Evolutionary conservation across 2,329 filamentous ascomycete genomes (phyloP), one percentile per base, ranked within the genome.

Genomic region (Arthrobotrys sinensis): DNA sequence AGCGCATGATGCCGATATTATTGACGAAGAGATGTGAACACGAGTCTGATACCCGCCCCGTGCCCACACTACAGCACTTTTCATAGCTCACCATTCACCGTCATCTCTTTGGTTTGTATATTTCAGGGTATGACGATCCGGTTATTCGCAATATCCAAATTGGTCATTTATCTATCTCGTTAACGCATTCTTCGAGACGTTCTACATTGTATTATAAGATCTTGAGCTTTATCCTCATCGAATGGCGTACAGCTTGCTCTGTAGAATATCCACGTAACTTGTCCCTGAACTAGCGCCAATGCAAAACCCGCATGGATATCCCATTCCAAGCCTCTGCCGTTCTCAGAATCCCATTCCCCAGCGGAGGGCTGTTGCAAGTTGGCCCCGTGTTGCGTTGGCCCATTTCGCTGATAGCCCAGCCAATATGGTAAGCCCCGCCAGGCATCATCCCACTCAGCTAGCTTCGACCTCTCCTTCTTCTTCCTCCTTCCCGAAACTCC

Each of bases 311-410:
- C 55, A 60, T 60, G 16, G 19, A 16, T 43, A 43, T 60, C 55
- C 55, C 36, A 40, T 60, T 60, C 34, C 55, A 28, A 60, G 36
- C 55, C 16, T 55, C 46, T 34, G 34, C 46, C 14, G 36, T 48
- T 2, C 7, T 55, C 65, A 43, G 40, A 38, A 43, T 52, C 11
- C 21, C 60, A 64, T 48, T 7, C 12, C 55, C 55, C 24, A 19
- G 55, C 55, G 55, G 55, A 60, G 36, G 40, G 38, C 52, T 69
- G 46, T 69, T 60, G 65, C 38, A 60, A 32, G 38, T 60, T 53
- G 40, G 69, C 52, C 34, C 55, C 46, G 69, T 50, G 69, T 73
- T 73, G 69, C 50, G 69, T 73, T 73, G 62, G 62, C 36, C 50
- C 43, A 12, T 43, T 43, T 43, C 46, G 57, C 46, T 21, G 50